Evolutionary conservation across 495 filamentous ascomycete species (phyloP).

Genomic region (Jackrogersella minutella): DNA sequence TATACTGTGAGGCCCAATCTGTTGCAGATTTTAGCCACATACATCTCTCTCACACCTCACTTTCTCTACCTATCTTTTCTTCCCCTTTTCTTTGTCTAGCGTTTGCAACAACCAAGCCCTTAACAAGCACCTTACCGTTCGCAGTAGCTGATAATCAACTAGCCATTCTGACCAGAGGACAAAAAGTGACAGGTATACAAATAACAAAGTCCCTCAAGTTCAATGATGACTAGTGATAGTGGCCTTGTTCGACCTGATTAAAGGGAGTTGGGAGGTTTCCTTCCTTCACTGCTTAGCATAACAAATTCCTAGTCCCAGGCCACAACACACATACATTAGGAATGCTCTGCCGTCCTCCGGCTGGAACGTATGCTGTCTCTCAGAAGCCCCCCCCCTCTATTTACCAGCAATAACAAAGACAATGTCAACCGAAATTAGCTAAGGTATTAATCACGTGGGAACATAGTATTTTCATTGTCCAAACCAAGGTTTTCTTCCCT

Average conservation of each 20-base stretch:
- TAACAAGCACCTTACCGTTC: constrained; percentile 35
- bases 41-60: constrained; percentile 23
- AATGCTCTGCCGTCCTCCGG: constrained; percentile 22
- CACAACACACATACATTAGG: constrained; percentile 24
- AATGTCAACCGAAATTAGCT: constrained; percentile 50
- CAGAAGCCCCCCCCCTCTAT: constrained; percentile 3
- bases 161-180: constrained; percentile 19
- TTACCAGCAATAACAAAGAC: constrained; percentile 49
- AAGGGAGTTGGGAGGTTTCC: constrained; percentile 11
- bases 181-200: constrained; percentile 33
- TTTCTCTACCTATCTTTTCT: neutral
- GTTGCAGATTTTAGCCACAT: constrained; percentile 41
- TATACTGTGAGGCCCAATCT: constrained; percentile 44
- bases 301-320: constrained; percentile 15
- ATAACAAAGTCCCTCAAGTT: constrained; percentile 26
- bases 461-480: constrained; percentile 29
- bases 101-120: constrained; percentile 48
- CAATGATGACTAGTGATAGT: constrained; percentile 27
- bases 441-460: constrained; percentile 33
- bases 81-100: constrained; percentile 43
- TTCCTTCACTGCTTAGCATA: constrained; percentile 13
- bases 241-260: constrained; percentile 25
- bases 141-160: constrained; percentile 27
- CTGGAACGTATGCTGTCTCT: constrained; percentile 35
- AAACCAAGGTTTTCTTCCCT: constrained; percentile 25